Evolutionary conservation across 768 basidiomycete genomes (phyloP).

Genomic region (Sporobolomyces pararoseus): DNA sequence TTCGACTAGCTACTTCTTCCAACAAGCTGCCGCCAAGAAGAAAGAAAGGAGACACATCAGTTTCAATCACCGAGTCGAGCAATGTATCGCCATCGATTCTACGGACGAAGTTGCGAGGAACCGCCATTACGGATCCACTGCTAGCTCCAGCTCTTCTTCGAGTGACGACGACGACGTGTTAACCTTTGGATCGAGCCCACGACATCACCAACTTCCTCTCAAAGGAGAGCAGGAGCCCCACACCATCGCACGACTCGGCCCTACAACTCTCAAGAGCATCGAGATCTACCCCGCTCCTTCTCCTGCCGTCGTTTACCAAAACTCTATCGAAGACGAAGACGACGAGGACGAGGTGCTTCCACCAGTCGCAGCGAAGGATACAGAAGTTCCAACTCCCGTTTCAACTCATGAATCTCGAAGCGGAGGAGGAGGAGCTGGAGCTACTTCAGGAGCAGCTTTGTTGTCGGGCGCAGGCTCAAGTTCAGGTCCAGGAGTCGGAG

Average conservation of each 20-base stretch:
- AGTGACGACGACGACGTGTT: constrained; percentile 47
- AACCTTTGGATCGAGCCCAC: constrained; percentile 44
- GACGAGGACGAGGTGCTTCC: constrained; percentile 39
- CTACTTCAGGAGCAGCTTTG: constrained; percentile 10
- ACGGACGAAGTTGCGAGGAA: constrained; percentile 44
- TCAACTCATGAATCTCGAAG: constrained; percentile 33
- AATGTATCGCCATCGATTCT: constrained; percentile 65
- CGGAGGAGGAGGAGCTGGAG: constrained; percentile 24
- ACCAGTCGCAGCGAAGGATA: constrained; percentile 26
- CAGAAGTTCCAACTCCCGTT: constrained; percentile 30
- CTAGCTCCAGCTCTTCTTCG: constrained; percentile 29
- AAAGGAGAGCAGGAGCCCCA: constrained; percentile 55
- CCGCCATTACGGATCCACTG: constrained; percentile 12
- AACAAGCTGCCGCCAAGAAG: constrained; percentile 23
- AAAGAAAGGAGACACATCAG: constrained; percentile 67
- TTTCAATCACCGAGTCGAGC: constrained; percentile 97
- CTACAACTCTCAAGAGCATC: constrained; percentile 77
- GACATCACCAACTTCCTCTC: constrained; percentile 18
- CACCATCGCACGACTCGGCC: constrained; percentile 69
- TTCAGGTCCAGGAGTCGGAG: constrained; percentile 51
- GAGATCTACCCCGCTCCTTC: constrained; percentile 50
- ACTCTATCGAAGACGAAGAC: constrained; percentile 43
- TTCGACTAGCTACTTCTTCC: constrained; percentile 5
- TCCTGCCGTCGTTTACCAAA: constrained; percentile 48
- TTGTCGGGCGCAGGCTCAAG: neutral